Evolutionary conservation across 2,329 filamentous ascomycete genomes (phyloP), one percentile per base, ranked within the genome.

Genomic region (Phialophora chinensis): DNA sequence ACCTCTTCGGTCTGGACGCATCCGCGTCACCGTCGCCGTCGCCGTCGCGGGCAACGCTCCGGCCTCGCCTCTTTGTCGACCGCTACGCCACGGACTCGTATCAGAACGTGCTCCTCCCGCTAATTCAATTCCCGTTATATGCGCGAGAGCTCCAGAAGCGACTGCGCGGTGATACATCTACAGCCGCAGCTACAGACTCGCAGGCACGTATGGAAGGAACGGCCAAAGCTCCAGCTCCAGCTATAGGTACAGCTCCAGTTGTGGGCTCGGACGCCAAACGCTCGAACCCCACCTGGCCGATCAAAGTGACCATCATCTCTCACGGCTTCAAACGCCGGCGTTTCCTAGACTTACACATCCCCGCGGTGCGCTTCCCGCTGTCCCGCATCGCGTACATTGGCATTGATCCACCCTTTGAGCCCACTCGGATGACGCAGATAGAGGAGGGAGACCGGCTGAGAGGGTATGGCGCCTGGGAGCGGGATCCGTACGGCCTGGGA

Each of bases 71-170:
- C 20, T 74, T 86, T 0, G 74, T 87, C 1, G 93, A 97, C 74
- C 85, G 88, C 8, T 83, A 86, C 62, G 92, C 93, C 0, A 87
- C 94, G 1, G 93, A 97, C 77, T 94, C 90, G 1, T 94, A 92
- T 74, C 89, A 93, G 75, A 97, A 97, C 75, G 79, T 97, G 4
- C 79, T 96, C 17, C 93, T 93, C 75, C 90, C 90, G 12, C 81
- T 96, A 73, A 82, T 90, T 69, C 80, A 83, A 2, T 86, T 85
- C 66, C 79, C 74, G 5, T 29, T 73, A 2, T 66, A 72, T 33
- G 49, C 68, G 4, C 49, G 49, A 23, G 33, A 69, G 33, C 62
- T 33, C 7, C 57, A 49, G 10, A 10, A 3, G 4, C 53, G 29
- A 25, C 53, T 55, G 2, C 29, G 29, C 29, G 8, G 25, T n/a